Base-by-base conservation (phyloP, 2,329 filamentous ascomycete genomes). In the Alternaria conjuncta region DNA sequence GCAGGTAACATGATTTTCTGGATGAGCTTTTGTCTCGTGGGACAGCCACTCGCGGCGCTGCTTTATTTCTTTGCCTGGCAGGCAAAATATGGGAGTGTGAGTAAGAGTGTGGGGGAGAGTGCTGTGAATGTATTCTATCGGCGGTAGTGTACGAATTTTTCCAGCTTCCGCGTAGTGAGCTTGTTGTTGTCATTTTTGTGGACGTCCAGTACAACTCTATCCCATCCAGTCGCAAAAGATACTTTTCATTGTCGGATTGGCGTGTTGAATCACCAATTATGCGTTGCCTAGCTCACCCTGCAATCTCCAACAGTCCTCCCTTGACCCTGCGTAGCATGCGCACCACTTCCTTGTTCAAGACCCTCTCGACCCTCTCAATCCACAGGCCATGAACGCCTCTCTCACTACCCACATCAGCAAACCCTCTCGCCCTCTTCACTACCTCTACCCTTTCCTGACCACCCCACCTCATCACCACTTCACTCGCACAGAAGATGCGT, bases 61-160 rank as follows among this genome's bases (percentile, higher is more conserved):
- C 85, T 97, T 78, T 99, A 99, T 80, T 99, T 97, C 80, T 98
- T 98, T 78, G 94, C 94, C 2, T 99, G 96, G 95, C 95, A 98
- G 82, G 93, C 93, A 59, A 98, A 98, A 83, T 97, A 97, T 78
- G 96, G 96, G 12, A 94, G 90, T 73, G 90, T 94, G 21, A 92
- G 83, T 11, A 77, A 74, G 60, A 69, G 74, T 61, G 71, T 71
- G 5, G 66, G 71, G 21, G 68, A 72, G 20, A 77, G 71, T 45
- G 63, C 62, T 46, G 70, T 72, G 28, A 63, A 70, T 44, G 56
- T 76, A 28, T 73, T 76, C 46, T 49, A 44, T 11, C 59, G 71
- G 55, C 67, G 72, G 8, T 75, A 59, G 56, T 21, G 7, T 23
- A n/a, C 30, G 8, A 25, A 9, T 18, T 32, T 41, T n/a, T 36